Evolutionary conservation across 208 protist genomes (phyloP).

Genomic region (Wallacemonas sp.): DNA sequence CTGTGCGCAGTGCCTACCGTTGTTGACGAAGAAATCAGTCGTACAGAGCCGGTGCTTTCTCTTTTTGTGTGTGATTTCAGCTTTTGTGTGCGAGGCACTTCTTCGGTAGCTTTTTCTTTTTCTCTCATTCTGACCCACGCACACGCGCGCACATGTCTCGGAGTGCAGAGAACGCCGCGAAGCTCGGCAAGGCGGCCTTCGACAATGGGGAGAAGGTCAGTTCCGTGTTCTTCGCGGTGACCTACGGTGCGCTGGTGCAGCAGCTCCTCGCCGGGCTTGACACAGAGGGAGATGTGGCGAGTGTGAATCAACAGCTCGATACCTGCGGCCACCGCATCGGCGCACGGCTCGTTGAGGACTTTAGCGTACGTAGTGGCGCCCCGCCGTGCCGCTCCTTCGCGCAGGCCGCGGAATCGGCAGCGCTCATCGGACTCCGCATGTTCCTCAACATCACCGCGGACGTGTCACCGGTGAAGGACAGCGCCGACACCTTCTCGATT

Average conservation of each 20-base stretch:
- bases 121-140: not conserved
- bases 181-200: slow-evolving; percentile 73
- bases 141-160: not conserved
- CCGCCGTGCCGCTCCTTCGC: slow-evolving; percentile 88
- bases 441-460: slow-evolving; percentile 93
- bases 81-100: not conserved
- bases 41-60: not conserved
- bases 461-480: slow-evolving; percentile 82
- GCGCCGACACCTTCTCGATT: slow-evolving; percentile 83
- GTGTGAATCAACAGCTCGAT: slow-evolving; percentile 96
- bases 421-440: slow-evolving; percentile 96
- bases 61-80: not conserved
- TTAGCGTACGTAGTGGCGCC: slow-evolving; percentile 86
- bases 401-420: slow-evolving; percentile 94
- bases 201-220: slow-evolving; percentile 79
- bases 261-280: slow-evolving; percentile 94
- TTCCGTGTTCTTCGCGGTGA: slow-evolving; percentile 97
- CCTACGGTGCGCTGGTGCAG: slow-evolving; percentile 96
- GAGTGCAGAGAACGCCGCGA: slow-evolving; percentile 20
- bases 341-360: slow-evolving; percentile 96
- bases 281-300: slow-evolving; percentile 90
- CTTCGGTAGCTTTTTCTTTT: not conserved
- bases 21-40: no score
- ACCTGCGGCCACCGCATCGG: slow-evolving; percentile 97
- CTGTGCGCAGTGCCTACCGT: no score